Evolutionary conservation across 768 basidiomycete species (phyloP), one percentile per base, ranked within the genome.

Genomic region (Boletus reticuloceps): DNA sequence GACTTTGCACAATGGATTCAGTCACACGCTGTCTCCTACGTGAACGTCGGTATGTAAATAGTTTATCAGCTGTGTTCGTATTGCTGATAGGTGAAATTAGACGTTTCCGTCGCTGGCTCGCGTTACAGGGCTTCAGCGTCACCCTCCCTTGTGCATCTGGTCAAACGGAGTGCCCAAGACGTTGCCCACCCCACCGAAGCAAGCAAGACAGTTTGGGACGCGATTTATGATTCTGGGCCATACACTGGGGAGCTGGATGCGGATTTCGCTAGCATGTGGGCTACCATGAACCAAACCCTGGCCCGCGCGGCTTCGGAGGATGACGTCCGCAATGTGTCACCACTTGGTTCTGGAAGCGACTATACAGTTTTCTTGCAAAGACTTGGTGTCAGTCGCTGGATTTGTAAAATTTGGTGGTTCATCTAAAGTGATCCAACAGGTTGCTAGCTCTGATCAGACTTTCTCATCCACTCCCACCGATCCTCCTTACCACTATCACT

Each of bases 301-400:
- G 34, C 56, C 32, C 48, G 37, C 47, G 42, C 51, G 36, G 27
- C 32, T 39, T 65, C 64, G 7, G 61, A 69, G 5, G 69, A 72
- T 44, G 67, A 73, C 19, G 69, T 75, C 12, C 67, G 72, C 10
- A 79, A 78, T 14, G 71, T 93, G 20, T 34, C 37, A 1, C 79
- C 89, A 13, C 74, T 93, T 22, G 91, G 91, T 29, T 89, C 86
- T 46, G 91, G 91, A 40, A 91, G 89, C 51, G 94, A 97, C 71
- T 97, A 78, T 59, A 96, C 94, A 1, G 89, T 91, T 10, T 97
- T 98, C 73, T 73, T 98, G 62, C 91, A 97, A 70, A 78, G 84
- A 43, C 76, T 84, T 43, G 88, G 88, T 1, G 80, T 88, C 50
- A 69, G 82, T 29, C 52, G 63, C 25, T 10, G 14, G 7, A 40